Conservation (phyloP, 2,329 filamentous ascomycete genomes). For the Penicillium hordei region DNA sequence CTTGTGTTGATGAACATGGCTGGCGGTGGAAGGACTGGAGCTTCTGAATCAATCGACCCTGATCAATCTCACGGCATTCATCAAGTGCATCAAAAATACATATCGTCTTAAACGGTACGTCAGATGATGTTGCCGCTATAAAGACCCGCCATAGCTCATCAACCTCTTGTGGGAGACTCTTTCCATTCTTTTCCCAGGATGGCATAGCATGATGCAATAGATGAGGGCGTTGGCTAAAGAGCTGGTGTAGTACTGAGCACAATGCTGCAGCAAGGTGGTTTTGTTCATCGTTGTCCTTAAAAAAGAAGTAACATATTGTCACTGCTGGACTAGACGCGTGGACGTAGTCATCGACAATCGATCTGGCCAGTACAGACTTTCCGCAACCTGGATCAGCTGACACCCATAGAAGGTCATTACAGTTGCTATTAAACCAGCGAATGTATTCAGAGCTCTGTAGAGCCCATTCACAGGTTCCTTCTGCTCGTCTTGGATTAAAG, state of each 20-base stretch:
- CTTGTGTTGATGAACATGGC: background rate
- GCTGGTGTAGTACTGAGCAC: conserved; percentile 40
- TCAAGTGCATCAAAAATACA: conserved; percentile 12
- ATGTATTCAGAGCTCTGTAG: no score
- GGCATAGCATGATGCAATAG: conserved; percentile 26
- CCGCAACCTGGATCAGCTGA: conserved; percentile 45
- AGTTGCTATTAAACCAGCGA: no score
- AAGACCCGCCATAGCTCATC: conserved; percentile 20
- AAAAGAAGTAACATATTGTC: conserved; percentile 42
- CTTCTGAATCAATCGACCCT: conserved; percentile 9
- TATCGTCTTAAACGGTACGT: conserved; percentile 5
- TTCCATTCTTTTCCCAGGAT: conserved; percentile 21
- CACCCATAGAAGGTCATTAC: conserved; percentile 38
- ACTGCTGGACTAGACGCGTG: background rate
- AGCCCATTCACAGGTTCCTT: no score
- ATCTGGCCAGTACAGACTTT: conserved; percentile 42
- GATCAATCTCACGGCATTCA: conserved; percentile 10
- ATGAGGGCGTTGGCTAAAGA: conserved; percentile 30
- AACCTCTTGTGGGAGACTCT: conserved; percentile 15
- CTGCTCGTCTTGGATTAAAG: no score
- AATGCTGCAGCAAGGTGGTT: conserved; percentile 31
- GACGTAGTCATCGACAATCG: conserved; percentile 29
- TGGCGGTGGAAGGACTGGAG: conserved; percentile 6
- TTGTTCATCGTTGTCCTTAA: conserved; percentile 40
- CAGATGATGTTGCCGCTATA: conserved; percentile 2